Conservation (phyloP, 1,284 basidiomycete species). For the Trametes versicolor region DNA sequence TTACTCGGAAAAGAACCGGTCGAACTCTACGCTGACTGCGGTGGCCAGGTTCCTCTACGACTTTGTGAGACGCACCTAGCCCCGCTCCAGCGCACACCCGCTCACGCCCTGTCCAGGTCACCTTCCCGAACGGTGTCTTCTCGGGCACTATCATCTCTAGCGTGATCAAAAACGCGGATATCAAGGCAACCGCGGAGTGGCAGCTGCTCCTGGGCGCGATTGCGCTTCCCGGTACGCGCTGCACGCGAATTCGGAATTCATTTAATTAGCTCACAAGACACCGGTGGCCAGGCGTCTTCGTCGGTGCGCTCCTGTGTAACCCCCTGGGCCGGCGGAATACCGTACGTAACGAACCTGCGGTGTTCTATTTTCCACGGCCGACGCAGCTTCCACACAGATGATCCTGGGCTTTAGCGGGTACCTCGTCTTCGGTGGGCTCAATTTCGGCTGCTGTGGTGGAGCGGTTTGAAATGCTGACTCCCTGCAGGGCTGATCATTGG, state of each 20-base stretch:
- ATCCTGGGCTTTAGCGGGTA: conserved; percentile 82
- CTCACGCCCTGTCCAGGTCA: conserved; percentile 51
- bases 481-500: conserved; percentile 69
- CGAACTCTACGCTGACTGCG: conserved; percentile 23
- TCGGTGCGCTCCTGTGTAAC: conserved; percentile 73
- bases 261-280: conserved; percentile 8
- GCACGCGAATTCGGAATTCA: conserved; percentile 9
- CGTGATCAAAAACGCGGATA: conserved; percentile 60
- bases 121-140: conserved; percentile 79
- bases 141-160: conserved; percentile 70
- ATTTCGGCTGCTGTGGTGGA: background rate
- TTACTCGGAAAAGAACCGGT: conserved; percentile 12
- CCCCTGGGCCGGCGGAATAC: conserved; percentile 71
- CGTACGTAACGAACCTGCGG: conserved; percentile 46
- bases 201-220: conserved; percentile 76
- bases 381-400: conserved; percentile 54
- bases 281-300: conserved; percentile 50
- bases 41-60: conserved; percentile 75
- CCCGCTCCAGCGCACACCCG: background rate
- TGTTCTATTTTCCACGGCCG: conserved; percentile 1
- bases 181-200: conserved; percentile 74
- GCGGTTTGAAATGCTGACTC: conserved; percentile 8
- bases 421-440: conserved; percentile 68
- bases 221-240: conserved; percentile 66
- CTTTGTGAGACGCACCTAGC: conserved; percentile 55